These are phyloP conservation scores for Tylopilus intermedius DNA, from an alignment of 768 basidiomycete genomes.

Conservation along the genomic window DNA sequence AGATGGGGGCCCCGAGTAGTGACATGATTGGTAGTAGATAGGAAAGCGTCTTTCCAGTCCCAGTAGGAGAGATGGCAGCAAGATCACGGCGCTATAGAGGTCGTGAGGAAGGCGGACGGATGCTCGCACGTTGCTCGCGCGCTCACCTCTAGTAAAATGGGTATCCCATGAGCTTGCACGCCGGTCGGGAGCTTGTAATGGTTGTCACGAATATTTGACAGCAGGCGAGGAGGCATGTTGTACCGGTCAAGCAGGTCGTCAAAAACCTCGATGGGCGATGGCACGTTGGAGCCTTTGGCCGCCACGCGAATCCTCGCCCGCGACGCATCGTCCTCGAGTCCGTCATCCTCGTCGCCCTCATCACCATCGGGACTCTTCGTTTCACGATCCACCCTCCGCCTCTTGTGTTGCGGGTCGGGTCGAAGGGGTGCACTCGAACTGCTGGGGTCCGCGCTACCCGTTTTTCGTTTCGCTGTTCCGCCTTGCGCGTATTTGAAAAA, in stretches of 20 bases:
- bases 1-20: constrained; percentile 48
- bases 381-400: constrained; percentile 25
- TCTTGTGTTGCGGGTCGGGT: constrained; percentile 22
- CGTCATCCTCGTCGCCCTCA: constrained; percentile 21
- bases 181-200: constrained; percentile 70
- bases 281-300: constrained; percentile 68
- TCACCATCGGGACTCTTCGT: constrained; percentile 20
- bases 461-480: constrained; percentile 50
- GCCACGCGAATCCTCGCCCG: constrained; percentile 58
- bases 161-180: constrained; percentile 75
- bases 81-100: constrained; percentile 67
- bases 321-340: constrained; percentile 19
- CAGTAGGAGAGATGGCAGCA: constrained; percentile 93
- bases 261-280: constrained; percentile 55
- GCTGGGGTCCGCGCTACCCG: constrained; percentile 14
- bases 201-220: constrained; percentile 58
- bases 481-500: constrained; percentile 85
- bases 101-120: neutral
- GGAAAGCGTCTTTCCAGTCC: constrained; percentile 93
- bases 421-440: constrained; percentile 9
- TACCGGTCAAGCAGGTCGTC: constrained; percentile 54
- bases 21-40: constrained; percentile 84
- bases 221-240: constrained; percentile 51
- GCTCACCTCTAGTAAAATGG: constrained; percentile 72
- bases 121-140: neutral